A percentile compares a stretch with the other conserved stretches of the same genome.
These are phyloP conservation scores for Penicillium freii DNA, from an alignment of 2,329 filamentous ascomycete genomes.

Conservation along the genomic window DNA sequence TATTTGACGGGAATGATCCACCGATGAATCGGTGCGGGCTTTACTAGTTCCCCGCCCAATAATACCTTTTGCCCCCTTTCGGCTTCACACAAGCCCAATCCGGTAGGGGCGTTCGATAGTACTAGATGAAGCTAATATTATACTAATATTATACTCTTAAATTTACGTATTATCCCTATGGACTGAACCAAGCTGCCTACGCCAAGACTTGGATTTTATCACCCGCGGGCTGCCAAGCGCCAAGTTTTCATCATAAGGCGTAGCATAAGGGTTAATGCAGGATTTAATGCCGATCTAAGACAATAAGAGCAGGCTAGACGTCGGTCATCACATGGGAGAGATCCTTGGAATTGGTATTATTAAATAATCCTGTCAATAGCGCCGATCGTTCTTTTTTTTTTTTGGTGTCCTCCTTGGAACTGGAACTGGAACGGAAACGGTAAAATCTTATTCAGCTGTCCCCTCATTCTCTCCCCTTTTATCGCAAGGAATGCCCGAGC, in stretches of 20 bases:
- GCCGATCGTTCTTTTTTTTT: slow-evolving; percentile 14
- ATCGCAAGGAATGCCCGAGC: neutral
- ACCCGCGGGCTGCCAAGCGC: neutral
- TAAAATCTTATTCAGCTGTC: slow-evolving; percentile 6
- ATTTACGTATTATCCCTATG: neutral
- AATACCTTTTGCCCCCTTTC: neutral
- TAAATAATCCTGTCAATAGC: slow-evolving; percentile 15
- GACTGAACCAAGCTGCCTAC: neutral
- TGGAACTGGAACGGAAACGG: neutral
- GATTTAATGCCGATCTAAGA: neutral
- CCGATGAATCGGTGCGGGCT: neutral
- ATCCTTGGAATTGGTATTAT: neutral
- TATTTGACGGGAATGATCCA: neutral
- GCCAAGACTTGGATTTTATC: neutral
- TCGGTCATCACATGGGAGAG: neutral
- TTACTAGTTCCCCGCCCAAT: neutral
- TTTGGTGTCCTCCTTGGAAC: neutral
- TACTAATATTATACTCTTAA: no score
- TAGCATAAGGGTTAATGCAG: slow-evolving; percentile 4
- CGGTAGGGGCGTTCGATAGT: neutral
- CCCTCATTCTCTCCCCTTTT: neutral
- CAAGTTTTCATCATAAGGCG: neutral
- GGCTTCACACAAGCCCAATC: neutral
- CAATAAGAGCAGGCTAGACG: neutral
- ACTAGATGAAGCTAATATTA: neutral